These are phyloP conservation scores for Scalesia atractyloides DNA, from an alignment of 129 eudicot species.

Conservation along the genomic window DNA sequence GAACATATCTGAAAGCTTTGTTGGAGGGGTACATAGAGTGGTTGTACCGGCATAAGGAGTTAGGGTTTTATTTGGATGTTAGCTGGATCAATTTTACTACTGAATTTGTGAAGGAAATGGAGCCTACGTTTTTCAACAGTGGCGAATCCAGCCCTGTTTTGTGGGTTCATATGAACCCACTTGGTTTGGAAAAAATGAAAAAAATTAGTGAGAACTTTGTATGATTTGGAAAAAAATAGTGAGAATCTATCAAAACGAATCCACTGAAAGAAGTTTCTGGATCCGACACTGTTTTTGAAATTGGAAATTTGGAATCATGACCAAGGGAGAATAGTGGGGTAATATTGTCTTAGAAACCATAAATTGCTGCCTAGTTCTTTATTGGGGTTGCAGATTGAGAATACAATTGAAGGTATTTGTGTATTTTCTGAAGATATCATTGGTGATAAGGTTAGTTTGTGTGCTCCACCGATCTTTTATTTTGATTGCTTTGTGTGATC, in stretches of 20 bases:
- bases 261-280: no score
- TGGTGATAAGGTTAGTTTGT: slow-evolving; percentile 67
- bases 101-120: slow-evolving; percentile 76
- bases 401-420: slow-evolving; percentile 60
- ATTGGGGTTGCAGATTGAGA: slow-evolving; percentile 69
- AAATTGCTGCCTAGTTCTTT: no score
- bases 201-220: no score
- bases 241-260: no score
- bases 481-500: no score
- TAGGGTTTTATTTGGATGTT: slow-evolving; percentile 81
- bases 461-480: not conserved
- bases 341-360: no score
- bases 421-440: slow-evolving; percentile 76
- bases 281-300: no score
- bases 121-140: slow-evolving; percentile 22
- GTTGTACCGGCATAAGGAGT: slow-evolving; percentile 94
- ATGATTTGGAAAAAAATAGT: no score
- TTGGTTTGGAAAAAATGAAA: no score
- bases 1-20: slow-evolving; percentile 54
- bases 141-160: no score
- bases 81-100: slow-evolving; percentile 85
- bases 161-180: no score
- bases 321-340: slow-evolving; percentile 87
- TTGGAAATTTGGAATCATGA: slow-evolving; percentile 88
- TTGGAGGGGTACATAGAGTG: slow-evolving; percentile 90